Percentiles rank a stretch among this genome's conserved stretches.
phyloP scores from a whole-genome alignment of 164 flowering plant genomes.

The Aristolochia californica region DNA sequence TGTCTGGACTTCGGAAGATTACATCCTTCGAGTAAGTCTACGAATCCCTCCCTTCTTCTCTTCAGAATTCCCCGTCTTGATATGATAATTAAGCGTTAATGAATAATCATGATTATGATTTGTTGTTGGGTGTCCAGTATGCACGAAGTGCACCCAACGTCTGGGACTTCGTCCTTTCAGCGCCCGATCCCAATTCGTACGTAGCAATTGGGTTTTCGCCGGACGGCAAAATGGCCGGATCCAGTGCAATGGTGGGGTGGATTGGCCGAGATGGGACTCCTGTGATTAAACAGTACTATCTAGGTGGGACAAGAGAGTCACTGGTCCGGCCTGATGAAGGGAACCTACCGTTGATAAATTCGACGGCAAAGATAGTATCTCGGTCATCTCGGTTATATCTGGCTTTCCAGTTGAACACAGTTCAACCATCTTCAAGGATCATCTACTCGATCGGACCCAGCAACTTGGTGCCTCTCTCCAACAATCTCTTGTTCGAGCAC shows the following conservation, averaged over 20 bases:
- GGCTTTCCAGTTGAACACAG: constrained; percentile 39
- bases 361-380: constrained; percentile 13
- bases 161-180: constrained; percentile 45
- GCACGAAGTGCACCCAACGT: constrained; percentile 11
- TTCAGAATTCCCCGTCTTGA: background rate
- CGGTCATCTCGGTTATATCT: constrained; percentile 30
- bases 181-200: constrained; percentile 24
- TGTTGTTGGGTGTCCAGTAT: constrained; percentile 18
- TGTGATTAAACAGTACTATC: constrained; percentile 25
- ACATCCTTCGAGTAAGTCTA: constrained; percentile 34
- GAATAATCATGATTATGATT: background rate
- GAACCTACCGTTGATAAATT: constrained; percentile 18
- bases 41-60: background rate
- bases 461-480: constrained; percentile 27
- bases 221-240: constrained; percentile 39
- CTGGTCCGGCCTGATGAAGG: constrained; percentile 41
- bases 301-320: constrained; percentile 24
- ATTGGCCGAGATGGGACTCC: constrained; percentile 11
- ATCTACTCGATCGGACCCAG: constrained; percentile 44
- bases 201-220: constrained; percentile 39
- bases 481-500: constrained; percentile 30
- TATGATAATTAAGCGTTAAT: background rate
- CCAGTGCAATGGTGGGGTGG: constrained; percentile 46
- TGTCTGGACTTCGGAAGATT: constrained; percentile 28
- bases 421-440: constrained; percentile 20